Percentiles rank a stretch among this genome's conserved stretches.
Conservation (phyloP, 176 grass and related monocot species). For the Hordeum vulgare region MorexV3_pseudomolecules_assembly NC_058523.1:560214091-560214590, state of each 20-base stretch:
- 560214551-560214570: slow-evolving; percentile 26
- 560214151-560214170: no score
- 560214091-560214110: no score
- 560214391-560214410: slow-evolving; percentile 15
- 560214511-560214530: slow-evolving; percentile 83
- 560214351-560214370: slow-evolving; percentile 42
- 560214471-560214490: slow-evolving; percentile 84
- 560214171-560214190: no score
- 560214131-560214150: no score
- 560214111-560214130: no score
- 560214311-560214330: neutral
- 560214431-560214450: slow-evolving; percentile 10
- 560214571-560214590: neutral
- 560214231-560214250: neutral
- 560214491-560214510: slow-evolving; percentile 85
- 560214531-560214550: slow-evolving; percentile 95
- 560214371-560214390: slow-evolving; percentile 33
- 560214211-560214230: neutral
- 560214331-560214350: neutral
- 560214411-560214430: slow-evolving; percentile 30
- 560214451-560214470: slow-evolving; percentile 13
- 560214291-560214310: neutral
- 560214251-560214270: neutral
- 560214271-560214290: neutral
- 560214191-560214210: neutral